These are phyloP conservation scores for Fomitopsis pinicola DNA, from an alignment of 1,284 basidiomycete species.

Conservation along the genomic window DNA sequence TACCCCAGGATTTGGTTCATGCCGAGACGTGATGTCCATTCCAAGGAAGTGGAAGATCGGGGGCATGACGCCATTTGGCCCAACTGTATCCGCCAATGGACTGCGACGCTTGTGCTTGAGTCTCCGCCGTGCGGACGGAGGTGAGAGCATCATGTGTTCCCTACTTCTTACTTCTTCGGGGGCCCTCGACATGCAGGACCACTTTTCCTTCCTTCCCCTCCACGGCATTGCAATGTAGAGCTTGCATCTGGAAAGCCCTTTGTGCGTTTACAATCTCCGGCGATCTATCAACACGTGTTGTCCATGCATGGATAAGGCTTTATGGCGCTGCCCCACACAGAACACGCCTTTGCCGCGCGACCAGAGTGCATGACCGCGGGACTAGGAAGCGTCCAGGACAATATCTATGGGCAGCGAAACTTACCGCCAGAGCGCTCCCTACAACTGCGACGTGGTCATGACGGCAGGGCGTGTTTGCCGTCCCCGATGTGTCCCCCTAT, in stretches of 20 bases:
- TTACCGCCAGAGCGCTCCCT: conserved; percentile 8
- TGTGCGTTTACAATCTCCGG: neutral
- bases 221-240: neutral
- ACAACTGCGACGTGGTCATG: conserved; percentile 18
- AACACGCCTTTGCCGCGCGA: conserved; percentile 20
- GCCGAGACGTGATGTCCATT: neutral
- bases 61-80: neutral
- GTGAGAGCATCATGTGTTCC: neutral
- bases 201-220: neutral
- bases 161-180: neutral
- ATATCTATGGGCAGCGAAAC: conserved; percentile 4
- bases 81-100: neutral
- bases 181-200: neutral
- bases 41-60: neutral
- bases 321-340: conserved; percentile 8
- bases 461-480: conserved; percentile 7
- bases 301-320: conserved; percentile 12
- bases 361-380: conserved; percentile 15
- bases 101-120: neutral
- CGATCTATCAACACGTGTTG: conserved; percentile 21
- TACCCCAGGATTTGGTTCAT: neutral
- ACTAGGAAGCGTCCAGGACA: conserved; percentile 16
- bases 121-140: neutral
- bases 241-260: neutral
- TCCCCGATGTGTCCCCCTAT: conserved; percentile 9